Percentiles rank a stretch among this genome's conserved stretches.
Evolutionary conservation across 768 basidiomycete genomes (phyloP).

Genomic region (Mrakia gelida): DNA sequence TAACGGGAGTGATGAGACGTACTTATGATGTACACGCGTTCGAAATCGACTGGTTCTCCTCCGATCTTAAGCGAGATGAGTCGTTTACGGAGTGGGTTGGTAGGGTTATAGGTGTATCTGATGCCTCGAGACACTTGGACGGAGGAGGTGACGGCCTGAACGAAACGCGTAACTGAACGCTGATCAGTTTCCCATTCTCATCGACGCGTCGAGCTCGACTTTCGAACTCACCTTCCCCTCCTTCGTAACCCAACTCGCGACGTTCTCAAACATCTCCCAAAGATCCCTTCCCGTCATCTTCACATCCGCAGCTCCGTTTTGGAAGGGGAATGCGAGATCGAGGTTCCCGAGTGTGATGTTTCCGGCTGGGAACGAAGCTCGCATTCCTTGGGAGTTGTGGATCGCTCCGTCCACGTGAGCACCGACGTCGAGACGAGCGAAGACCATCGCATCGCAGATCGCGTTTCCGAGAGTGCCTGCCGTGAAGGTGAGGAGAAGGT

Average conservation of each 20-base stretch:
- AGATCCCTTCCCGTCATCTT: constrained; percentile 48
- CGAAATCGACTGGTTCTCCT: constrained; percentile 32
- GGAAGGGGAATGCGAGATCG: constrained; percentile 51
- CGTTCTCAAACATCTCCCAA: constrained; percentile 51
- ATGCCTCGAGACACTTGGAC: constrained; percentile 48
- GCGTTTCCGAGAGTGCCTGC: constrained; percentile 49
- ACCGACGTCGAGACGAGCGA: constrained; percentile 38
- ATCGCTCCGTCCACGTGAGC: constrained; percentile 44
- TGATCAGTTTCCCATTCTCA: neutral
- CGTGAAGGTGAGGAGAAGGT: neutral
- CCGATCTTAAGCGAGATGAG: constrained; percentile 37
- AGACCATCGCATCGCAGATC: constrained; percentile 50
- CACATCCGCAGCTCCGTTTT: constrained; percentile 48
- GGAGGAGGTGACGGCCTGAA: constrained; percentile 47
- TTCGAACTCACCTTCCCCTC: constrained; percentile 24
- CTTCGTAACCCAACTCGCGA: constrained; percentile 42
- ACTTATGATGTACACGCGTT: constrained; percentile 37
- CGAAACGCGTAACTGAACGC: constrained; percentile 24
- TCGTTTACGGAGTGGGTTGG: constrained; percentile 36
- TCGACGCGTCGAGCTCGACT: neutral
- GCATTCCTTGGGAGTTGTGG: constrained; percentile 52
- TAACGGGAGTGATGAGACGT: neutral
- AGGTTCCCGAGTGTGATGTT: constrained; percentile 30
- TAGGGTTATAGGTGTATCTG: constrained; percentile 36
- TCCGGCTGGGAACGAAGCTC: constrained; percentile 42